These are phyloP conservation scores for Thelephora terrestris DNA, from an alignment of 1,284 basidiomycete species.

Conservation along the genomic window DNA sequence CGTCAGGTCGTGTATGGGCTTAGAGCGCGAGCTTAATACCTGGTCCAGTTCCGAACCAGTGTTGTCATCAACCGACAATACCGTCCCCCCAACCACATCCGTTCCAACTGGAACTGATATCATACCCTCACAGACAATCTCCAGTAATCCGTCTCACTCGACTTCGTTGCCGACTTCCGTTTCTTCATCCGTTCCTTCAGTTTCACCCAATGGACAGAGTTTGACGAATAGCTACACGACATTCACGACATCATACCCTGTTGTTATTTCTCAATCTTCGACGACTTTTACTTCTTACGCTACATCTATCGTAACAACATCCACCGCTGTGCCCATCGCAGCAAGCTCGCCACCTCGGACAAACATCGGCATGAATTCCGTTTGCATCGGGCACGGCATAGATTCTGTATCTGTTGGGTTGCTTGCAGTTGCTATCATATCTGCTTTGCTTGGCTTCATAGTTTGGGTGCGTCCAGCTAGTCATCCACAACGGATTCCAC, in stretches of 20 bases:
- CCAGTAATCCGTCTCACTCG: no score
- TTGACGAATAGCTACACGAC: slow-evolving; percentile 21
- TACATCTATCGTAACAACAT: slow-evolving; percentile 26
- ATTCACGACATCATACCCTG: slow-evolving; percentile 21
- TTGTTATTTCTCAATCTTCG: slow-evolving; percentile 22
- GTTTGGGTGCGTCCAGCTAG: slow-evolving; percentile 47
- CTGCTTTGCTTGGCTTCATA: slow-evolving; percentile 44
- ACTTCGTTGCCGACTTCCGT: background rate
- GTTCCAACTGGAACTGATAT: no score
- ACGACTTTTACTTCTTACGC: slow-evolving; percentile 36
- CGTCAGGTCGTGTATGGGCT: no score
- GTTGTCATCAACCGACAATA: no score
- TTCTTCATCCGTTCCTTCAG: background rate
- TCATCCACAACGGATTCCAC: slow-evolving; percentile 1
- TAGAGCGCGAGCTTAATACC: no score
- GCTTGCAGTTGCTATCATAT: slow-evolving; percentile 45
- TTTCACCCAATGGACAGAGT: slow-evolving; percentile 2
- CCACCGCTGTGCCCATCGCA: slow-evolving; percentile 20
- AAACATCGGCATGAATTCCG: slow-evolving; percentile 20
- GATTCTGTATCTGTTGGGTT: slow-evolving; percentile 58
- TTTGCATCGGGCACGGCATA: slow-evolving; percentile 56
- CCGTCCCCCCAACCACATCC: no score
- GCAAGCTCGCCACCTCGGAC: slow-evolving; percentile 18
- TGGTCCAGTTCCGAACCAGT: no score
- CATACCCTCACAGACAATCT: no score